These are phyloP conservation scores for Nidularia pulvinata DNA, from an alignment of 768 basidiomycete species.

Conservation along the genomic window DNA sequence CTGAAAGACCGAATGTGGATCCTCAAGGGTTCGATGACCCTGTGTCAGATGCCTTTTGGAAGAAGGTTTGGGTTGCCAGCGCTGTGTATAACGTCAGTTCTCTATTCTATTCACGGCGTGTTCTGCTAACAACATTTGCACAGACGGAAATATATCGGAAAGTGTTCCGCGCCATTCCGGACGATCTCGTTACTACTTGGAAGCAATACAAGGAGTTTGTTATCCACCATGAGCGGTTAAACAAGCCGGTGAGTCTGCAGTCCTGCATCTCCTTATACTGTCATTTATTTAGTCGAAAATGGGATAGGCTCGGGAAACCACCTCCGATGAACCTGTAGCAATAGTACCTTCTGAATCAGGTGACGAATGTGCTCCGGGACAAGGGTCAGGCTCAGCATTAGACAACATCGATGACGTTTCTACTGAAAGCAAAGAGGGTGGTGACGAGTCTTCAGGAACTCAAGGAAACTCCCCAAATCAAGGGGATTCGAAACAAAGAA, in stretches of 20 bases:
- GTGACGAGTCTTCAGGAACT: slow-evolving; percentile 22
- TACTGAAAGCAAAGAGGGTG: slow-evolving; percentile 26
- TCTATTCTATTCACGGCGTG: slow-evolving; percentile 2
- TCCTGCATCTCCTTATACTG: slow-evolving; percentile 1
- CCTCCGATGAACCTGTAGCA: slow-evolving; percentile 42
- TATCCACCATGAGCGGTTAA: slow-evolving; percentile 70
- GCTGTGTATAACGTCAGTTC: slow-evolving; percentile 84
- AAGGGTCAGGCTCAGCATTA: slow-evolving; percentile 16
- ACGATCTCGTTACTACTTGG: slow-evolving; percentile 94
- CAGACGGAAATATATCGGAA: slow-evolving; percentile 96
- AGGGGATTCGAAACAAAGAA: slow-evolving; percentile 31
- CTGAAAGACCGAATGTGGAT: slow-evolving; percentile 70
- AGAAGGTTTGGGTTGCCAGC: slow-evolving; percentile 83
- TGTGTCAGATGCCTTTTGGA: slow-evolving; percentile 86
- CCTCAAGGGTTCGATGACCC: slow-evolving; percentile 88
- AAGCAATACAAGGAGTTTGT: slow-evolving; percentile 91
- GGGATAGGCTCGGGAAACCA: slow-evolving; percentile 39
- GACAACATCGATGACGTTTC: slow-evolving; percentile 22
- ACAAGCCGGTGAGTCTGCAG: slow-evolving; percentile 55
- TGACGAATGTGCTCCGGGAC: slow-evolving; percentile 31
- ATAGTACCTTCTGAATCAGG: slow-evolving; percentile 60
- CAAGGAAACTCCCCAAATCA: slow-evolving; percentile 20
- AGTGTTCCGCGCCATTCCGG: slow-evolving; percentile 93
- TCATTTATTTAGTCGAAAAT: slow-evolving; percentile 3
- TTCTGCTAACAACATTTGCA: slow-evolving; percentile 8